These are phyloP conservation scores for Priceomyces castillae DNA, from an alignment of 805 yeast genomes.

Conservation along the genomic window DNA sequence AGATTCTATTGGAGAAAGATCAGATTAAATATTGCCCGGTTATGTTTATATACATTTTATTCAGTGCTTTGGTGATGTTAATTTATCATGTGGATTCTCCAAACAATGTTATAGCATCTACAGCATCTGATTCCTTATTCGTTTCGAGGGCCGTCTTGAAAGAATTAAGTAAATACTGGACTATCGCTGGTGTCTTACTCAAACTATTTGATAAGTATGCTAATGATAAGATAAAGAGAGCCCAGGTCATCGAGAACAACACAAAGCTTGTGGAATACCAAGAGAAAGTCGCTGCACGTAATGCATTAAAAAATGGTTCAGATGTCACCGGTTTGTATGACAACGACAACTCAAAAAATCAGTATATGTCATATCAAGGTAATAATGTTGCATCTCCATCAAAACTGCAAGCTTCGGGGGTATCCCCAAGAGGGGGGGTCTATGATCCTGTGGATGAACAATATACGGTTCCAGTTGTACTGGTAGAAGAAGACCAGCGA, in stretches of 20 bases:
- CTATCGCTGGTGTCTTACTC: conserved; percentile 35
- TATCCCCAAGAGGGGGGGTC: conserved; percentile 27
- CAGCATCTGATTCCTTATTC: conserved; percentile 42
- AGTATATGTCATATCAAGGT: not conserved
- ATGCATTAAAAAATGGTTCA: conserved; percentile 21
- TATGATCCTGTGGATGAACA: conserved; percentile 9
- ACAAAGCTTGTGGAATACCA: conserved; percentile 37
- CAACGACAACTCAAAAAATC: conserved; percentile 1
- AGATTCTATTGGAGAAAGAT: conserved; percentile 49
- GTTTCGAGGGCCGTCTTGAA: conserved; percentile 36
- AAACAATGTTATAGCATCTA: conserved; percentile 37
- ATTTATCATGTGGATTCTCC: conserved; percentile 61
- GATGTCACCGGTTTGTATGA: conserved; percentile 18
- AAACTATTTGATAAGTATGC: conserved; percentile 42
- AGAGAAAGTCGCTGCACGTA: conserved; percentile 26
- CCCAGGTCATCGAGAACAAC: conserved; percentile 38
- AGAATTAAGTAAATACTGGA: conserved; percentile 38
- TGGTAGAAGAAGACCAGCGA: conserved; percentile 7
- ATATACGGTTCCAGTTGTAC: conserved; percentile 11
- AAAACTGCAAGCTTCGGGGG: conserved; percentile 18
- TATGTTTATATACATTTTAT: conserved; percentile 55
- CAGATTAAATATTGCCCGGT: conserved; percentile 55
- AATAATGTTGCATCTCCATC: conserved; percentile 2
- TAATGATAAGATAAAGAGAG: conserved; percentile 40
- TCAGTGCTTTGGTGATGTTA: conserved; percentile 66